Base-by-base conservation (phyloP, 805 yeast genomes). In the Cyberlindnera xishuangbannaensis region DNA sequence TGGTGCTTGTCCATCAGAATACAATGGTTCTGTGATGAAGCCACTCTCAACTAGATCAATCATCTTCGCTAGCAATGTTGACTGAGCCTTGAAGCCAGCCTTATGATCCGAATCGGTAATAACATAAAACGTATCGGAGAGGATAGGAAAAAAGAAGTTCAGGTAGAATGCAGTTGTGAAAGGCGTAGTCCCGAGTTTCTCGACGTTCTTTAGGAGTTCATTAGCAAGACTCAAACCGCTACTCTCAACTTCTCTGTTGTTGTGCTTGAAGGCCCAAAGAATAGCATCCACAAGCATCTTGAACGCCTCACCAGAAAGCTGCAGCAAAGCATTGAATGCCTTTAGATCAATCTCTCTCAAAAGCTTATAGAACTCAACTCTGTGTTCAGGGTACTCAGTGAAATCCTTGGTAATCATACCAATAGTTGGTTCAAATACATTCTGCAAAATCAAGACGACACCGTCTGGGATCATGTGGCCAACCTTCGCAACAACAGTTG, bases 181-280 rank as follows among this genome's bases (percentile, higher is more conserved):
- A 30, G 79, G 76, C 10, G 61, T 59, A n/a, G 63, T 53, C 5
- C 86, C 86, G 44, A 84, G 65, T 34, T 71, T 75, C 44, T 87
- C 90, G 46, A 92, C 88, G 56, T 92, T 92, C 47, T 75, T 77
- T 39, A 90, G 69, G 41, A 92, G 67, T 53, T 90, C 97, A 37
- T 82, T 69, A 21, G 92, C 84, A 44, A 92, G 70, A 25, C 80
- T 74, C 48, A 92, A 72, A 18, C 98, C 99, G 35, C 80, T 80
- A 43, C 82, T 88, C 60, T 92, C 98, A 36, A 92, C 97, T 36
- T 90, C 97, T 58, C 97, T 78, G 61, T 92, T 88, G 53, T 88
- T 92, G 59, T 92, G 99, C 62, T 92, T 90, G 59, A 92, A 84
- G 0, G 97, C 97, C 99, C 99, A 92, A 52, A 92, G 68, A 28